Conservation (phyloP, 2,329 filamentous ascomycete species). For the Aspergillus alliaceus region DNA sequence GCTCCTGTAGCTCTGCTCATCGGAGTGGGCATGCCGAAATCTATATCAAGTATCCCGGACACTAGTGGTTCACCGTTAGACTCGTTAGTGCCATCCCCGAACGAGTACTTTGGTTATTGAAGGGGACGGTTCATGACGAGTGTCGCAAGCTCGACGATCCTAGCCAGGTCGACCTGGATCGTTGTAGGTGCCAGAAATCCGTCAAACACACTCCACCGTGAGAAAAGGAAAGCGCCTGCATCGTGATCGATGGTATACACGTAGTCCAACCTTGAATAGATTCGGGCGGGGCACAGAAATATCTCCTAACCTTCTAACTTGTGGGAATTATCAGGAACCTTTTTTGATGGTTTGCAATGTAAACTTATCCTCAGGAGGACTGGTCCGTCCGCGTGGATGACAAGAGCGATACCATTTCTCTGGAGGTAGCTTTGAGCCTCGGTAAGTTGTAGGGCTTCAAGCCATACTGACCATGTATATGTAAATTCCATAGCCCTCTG, state of each 20-base stretch:
- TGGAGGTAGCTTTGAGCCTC: slow-evolving; percentile 1
- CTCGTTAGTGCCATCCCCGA: background rate
- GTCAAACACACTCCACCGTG: slow-evolving; percentile 4
- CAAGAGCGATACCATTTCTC: slow-evolving; percentile 25
- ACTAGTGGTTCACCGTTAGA: background rate
- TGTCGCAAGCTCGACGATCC: background rate
- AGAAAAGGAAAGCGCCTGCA: slow-evolving; percentile 16
- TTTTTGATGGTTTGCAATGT: slow-evolving; percentile 1
- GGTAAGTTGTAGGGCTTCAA: background rate
- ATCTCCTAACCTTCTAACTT: slow-evolving; percentile 20
- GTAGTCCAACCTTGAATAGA: slow-evolving; percentile 22
- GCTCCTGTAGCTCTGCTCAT: slow-evolving; percentile 29
- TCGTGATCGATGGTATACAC: slow-evolving; percentile 27
- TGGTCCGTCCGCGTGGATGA: slow-evolving; percentile 2
- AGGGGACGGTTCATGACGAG: background rate
- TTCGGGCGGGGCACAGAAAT: slow-evolving; percentile 21
- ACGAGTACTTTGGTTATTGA: background rate
- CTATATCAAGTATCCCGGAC: slow-evolving; percentile 14
- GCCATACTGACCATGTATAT: slow-evolving; percentile 4
- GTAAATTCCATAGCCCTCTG: slow-evolving; percentile 10
- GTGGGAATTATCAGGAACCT: slow-evolving; percentile 2
- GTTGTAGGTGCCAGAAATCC: background rate
- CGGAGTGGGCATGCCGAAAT: slow-evolving; percentile 18
- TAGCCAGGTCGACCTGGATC: slow-evolving; percentile 3
- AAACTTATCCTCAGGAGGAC: background rate